Evolutionary conservation across 495 filamentous ascomycete species (phyloP).

Genomic region (Xylaria venustula): DNA sequence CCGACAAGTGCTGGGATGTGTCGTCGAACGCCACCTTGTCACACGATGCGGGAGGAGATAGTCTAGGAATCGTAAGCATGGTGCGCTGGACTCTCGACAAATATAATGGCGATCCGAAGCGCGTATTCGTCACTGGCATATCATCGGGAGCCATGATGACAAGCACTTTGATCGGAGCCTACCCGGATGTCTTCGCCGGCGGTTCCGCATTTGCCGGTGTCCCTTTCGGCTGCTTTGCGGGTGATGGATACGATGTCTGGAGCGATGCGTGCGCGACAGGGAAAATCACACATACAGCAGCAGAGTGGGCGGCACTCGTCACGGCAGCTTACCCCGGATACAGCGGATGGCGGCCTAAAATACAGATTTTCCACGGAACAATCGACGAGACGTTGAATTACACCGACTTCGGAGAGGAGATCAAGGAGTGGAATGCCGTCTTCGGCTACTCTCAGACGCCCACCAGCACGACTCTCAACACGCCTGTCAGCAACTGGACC

Average conservation of each 20-base stretch:
- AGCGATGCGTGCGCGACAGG: constrained; percentile 45
- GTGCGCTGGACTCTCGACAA: constrained; percentile 47
- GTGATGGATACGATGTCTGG: constrained; percentile 45
- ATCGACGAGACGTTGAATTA: constrained; percentile 47
- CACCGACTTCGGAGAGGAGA: constrained; percentile 48
- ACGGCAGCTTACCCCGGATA: constrained; percentile 48
- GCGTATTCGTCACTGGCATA: constrained; percentile 49
- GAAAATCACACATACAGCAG: constrained; percentile 35
- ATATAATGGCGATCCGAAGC: constrained; percentile 42
- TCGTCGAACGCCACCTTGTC: constrained; percentile 51
- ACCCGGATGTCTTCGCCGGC: constrained; percentile 43
- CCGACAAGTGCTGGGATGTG: constrained; percentile 59
- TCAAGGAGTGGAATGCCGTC: constrained; percentile 52
- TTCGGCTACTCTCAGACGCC: constrained; percentile 28
- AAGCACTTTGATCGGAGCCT: constrained; percentile 34
- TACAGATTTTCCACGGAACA: constrained; percentile 57
- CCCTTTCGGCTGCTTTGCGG: constrained; percentile 58
- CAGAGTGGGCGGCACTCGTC: constrained; percentile 45
- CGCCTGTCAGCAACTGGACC: constrained; percentile 42
- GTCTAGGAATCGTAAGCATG: constrained; percentile 61
- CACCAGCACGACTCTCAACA: constrained; percentile 29
- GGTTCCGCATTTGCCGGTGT: constrained; percentile 59
- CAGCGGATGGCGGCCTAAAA: constrained; percentile 51
- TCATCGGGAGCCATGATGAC: constrained; percentile 56
- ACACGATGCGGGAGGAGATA: constrained; percentile 59